Evolutionary conservation across 2,329 filamentous ascomycete species (phyloP).

Genomic region (Penicillium sp.): DNA sequence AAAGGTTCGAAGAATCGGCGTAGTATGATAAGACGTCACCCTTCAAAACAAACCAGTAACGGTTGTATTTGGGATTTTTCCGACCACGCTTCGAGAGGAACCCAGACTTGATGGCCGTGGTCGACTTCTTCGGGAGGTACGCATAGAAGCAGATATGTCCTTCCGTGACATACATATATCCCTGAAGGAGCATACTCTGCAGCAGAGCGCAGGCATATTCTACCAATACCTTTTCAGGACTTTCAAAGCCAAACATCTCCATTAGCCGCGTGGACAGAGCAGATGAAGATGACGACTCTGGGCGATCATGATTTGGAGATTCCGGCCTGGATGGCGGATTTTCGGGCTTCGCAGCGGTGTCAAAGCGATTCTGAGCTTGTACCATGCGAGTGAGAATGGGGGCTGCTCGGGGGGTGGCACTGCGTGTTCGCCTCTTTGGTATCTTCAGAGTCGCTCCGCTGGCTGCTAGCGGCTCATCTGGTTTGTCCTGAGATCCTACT

Average conservation of each 20-base stretch:
- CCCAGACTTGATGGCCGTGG: conserved; percentile 81
- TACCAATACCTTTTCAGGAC: conserved; percentile 81
- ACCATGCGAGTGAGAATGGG: conserved; percentile 80
- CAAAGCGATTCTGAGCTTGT: conserved; percentile 70
- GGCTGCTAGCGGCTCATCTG: conserved; percentile 31
- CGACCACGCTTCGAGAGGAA: conserved; percentile 87
- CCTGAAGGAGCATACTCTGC: conserved; percentile 88
- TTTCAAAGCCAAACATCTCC: conserved; percentile 84
- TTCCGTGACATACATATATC: conserved; percentile 93
- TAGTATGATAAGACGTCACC: conserved; percentile 93
- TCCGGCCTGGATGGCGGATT: conserved; percentile 29
- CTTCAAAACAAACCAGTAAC: conserved; percentile 93
- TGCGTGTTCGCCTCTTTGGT: conserved; percentile 37
- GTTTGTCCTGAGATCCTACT: conserved; percentile 48
- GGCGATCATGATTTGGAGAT: conserved; percentile 58
- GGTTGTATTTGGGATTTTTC: conserved; percentile 83
- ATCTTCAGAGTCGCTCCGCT: conserved; percentile 28
- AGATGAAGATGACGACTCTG: conserved; percentile 53
- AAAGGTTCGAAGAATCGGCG: conserved; percentile 79
- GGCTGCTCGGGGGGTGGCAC: conserved; percentile 59
- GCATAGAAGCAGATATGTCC: conserved; percentile 97
- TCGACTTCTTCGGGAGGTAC: conserved; percentile 90
- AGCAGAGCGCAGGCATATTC: conserved; percentile 95
- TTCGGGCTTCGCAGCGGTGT: conserved; percentile 31
- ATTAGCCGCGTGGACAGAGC: conserved; percentile 73